Evolutionary conservation across 441 rosid species (phyloP).

Genomic region (Geranium incanum): DNA sequence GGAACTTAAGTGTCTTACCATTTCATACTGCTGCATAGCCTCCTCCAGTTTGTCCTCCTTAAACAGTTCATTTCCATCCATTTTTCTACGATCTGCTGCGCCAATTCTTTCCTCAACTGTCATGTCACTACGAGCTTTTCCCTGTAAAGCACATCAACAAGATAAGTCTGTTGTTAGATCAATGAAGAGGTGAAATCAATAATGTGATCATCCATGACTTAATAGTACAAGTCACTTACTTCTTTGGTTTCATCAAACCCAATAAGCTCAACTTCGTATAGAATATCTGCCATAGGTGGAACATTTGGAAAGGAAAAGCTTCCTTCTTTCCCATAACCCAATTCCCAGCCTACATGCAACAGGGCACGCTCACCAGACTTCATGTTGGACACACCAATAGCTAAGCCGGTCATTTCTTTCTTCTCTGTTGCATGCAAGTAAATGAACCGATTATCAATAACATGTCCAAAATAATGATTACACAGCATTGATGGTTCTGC

Average conservation of each 20-base stretch:
- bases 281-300: constrained; percentile 78
- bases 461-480: constrained; percentile 10
- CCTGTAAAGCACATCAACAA: constrained; percentile 37
- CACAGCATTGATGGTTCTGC: not conserved
- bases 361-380: constrained; percentile 82
- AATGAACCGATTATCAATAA: constrained; percentile 13
- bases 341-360: constrained; percentile 74
- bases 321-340: constrained; percentile 89
- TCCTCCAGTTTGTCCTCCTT: constrained; percentile 82
- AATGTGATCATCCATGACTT: constrained; percentile 9
- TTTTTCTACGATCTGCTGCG: constrained; percentile 83
- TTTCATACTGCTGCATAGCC: constrained; percentile 97
- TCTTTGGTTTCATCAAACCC: constrained; percentile 90
- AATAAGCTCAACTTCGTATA: constrained; percentile 83
- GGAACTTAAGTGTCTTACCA: constrained; percentile 43
- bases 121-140: constrained; percentile 89
- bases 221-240: constrained; percentile 34
- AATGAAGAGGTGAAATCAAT: constrained; percentile 8
- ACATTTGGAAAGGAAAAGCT: constrained; percentile 93
- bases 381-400: constrained; percentile 78
- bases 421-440: constrained; percentile 47
- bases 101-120: constrained; percentile 94
- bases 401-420: constrained; percentile 82
- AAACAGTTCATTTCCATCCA: constrained; percentile 76
- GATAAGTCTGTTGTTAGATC: constrained; percentile 10